These are phyloP conservation scores for Aotearoamyces nothofagi DNA, from an alignment of 2,329 filamentous ascomycete species.

Conservation along the genomic window DNA sequence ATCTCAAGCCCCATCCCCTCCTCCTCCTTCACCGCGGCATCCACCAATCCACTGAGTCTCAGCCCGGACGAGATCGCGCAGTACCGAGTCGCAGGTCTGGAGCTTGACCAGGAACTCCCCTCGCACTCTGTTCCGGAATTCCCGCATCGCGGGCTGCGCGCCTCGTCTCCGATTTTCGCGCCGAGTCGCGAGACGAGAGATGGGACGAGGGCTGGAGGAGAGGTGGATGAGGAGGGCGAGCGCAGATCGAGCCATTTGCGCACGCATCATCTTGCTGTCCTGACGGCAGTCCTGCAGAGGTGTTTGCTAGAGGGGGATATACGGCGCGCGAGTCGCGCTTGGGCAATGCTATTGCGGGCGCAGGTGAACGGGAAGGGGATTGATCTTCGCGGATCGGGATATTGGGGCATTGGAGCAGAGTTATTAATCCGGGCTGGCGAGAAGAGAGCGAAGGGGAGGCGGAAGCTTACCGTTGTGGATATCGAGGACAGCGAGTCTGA, in stretches of 20 bases:
- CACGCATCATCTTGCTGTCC: constrained; percentile 43
- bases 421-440: constrained; percentile 47
- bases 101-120: constrained; percentile 28
- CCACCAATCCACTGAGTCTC: constrained; percentile 39
- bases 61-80: constrained; percentile 34
- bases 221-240: constrained; percentile 4
- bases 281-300: constrained; percentile 57
- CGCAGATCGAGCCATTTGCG: constrained; percentile 18
- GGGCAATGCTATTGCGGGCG: constrained; percentile 55
- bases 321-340: constrained; percentile 55
- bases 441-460: constrained; percentile 5
- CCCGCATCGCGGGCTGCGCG: constrained; percentile 31
- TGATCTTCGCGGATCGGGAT: constrained; percentile 52
- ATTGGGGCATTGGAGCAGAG: constrained; percentile 79
- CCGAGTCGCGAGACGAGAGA: not conserved
- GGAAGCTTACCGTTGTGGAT: constrained; percentile 1
- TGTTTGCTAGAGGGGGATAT: constrained; percentile 60
- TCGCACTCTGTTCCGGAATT: constrained; percentile 26
- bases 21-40: constrained; percentile 5
- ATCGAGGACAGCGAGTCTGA: constrained; percentile 1
- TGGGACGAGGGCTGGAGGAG: not conserved
- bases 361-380: constrained; percentile 37
- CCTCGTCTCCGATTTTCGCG: constrained; percentile 1
- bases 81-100: constrained; percentile 35
- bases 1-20: not conserved